Percentiles rank a stretch among this genome's conserved stretches.
phyloP scores from a whole-genome alignment of 768 basidiomycete genomes.

The Coprinellus aureogranulatus region DNA sequence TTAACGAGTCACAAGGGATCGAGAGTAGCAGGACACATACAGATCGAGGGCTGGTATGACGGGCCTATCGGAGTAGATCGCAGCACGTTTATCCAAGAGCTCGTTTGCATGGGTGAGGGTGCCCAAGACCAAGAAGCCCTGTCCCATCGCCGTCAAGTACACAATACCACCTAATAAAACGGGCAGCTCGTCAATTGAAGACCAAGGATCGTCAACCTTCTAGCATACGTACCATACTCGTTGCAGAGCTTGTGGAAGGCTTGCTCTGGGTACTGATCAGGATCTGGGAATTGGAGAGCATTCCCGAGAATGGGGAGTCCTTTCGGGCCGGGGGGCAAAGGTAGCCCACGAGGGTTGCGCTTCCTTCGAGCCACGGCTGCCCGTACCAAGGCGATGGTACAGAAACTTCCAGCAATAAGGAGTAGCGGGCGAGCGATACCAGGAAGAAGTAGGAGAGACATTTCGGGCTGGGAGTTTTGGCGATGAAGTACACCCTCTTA shows the following conservation, averaged over 20 bases:
- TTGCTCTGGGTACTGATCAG: slow-evolving; percentile 8
- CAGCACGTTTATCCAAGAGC: slow-evolving; percentile 12
- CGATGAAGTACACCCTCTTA: no score
- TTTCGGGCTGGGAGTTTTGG: no score
- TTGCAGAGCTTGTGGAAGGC: background rate
- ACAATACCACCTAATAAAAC: slow-evolving; percentile 8
- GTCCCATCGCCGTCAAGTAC: slow-evolving; percentile 13
- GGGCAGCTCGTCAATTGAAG: background rate
- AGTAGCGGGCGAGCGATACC: no score
- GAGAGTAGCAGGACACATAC: background rate
- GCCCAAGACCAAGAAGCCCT: slow-evolving; percentile 9
- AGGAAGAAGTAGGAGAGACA: no score
- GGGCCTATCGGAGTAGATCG: slow-evolving; percentile 20
- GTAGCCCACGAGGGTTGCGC: slow-evolving; percentile 1
- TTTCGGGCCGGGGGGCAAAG: background rate
- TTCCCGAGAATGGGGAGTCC: background rate
- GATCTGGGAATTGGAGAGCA: background rate
- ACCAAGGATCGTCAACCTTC: background rate
- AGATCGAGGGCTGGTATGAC: slow-evolving; percentile 14
- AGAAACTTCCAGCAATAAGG: no score
- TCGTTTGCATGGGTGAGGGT: slow-evolving; percentile 10
- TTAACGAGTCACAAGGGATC: background rate
- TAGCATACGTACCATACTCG: background rate
- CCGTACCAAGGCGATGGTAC: no score
- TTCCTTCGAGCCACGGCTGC: background rate